These are phyloP conservation scores for Leptomonas pyrrhocoris DNA, from an alignment of 208 protist genomes.

Conservation along the genomic window DNA sequence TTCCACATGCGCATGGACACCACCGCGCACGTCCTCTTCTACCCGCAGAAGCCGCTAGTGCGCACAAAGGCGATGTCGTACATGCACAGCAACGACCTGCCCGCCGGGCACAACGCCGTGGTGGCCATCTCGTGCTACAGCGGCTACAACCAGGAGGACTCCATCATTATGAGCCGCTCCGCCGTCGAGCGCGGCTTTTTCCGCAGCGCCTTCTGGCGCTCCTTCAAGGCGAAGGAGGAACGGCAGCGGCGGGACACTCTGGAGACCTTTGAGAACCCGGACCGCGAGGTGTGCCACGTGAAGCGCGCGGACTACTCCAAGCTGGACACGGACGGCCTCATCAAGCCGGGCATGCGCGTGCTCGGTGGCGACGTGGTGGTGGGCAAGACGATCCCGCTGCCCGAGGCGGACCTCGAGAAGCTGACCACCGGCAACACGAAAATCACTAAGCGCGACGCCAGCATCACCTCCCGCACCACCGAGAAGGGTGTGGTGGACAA, in stretches of 20 bases:
- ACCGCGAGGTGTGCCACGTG: slow-evolving; percentile 75
- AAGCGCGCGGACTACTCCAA: slow-evolving; percentile 95
- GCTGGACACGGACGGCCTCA: slow-evolving; percentile 96
- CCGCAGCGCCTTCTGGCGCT: slow-evolving; percentile 94
- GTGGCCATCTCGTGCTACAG: slow-evolving; percentile 99
- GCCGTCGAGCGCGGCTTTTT: slow-evolving; percentile 98
- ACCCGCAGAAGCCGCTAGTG: slow-evolving; percentile 98
- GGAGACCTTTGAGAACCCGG: slow-evolving; percentile 95
- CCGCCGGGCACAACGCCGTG: slow-evolving; percentile 99
- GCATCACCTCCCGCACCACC: slow-evolving; percentile 76
- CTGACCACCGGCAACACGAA: slow-evolving; percentile 66
- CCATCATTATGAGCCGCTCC: slow-evolving; percentile 97
- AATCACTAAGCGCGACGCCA: slow-evolving; percentile 84
- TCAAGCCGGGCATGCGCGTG: slow-evolving; percentile 85
- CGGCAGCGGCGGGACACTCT: slow-evolving; percentile 54
- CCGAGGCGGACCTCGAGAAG: slow-evolving; percentile 59
- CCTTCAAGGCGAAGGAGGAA: slow-evolving; percentile 85
- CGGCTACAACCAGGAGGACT: slow-evolving; percentile 99
- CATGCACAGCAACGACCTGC: slow-evolving; percentile 95
- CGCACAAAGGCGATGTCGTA: slow-evolving; percentile 97
- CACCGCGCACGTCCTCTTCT: slow-evolving; percentile 97
- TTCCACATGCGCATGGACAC: slow-evolving; percentile 98
- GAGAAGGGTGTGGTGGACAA: slow-evolving; percentile 96
- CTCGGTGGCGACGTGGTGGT: slow-evolving; percentile 92
- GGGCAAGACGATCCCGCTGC: slow-evolving; percentile 88